Percentiles rank a stretch among this genome's conserved stretches.
Evolutionary conservation across 768 basidiomycete genomes (phyloP).

Genomic region (Termitomyces titanicus): DNA sequence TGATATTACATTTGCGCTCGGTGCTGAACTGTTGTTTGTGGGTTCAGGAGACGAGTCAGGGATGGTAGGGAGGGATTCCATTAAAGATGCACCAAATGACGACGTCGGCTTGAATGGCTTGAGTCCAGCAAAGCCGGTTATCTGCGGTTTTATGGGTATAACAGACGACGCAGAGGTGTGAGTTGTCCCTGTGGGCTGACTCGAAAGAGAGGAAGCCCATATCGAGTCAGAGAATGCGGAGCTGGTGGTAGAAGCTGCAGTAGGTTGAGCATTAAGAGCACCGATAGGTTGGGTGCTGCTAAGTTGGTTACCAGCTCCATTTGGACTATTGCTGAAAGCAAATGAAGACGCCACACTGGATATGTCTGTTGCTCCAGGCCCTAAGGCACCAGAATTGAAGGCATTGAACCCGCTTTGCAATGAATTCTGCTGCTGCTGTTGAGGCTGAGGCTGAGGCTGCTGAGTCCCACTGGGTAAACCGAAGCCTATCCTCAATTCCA

Average conservation of each 20-base stretch:
- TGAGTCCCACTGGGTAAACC: slow-evolving; percentile 18
- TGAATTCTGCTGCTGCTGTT: slow-evolving; percentile 15
- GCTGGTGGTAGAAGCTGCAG: slow-evolving; percentile 33
- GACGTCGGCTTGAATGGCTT: slow-evolving; percentile 84
- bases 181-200: slow-evolving; percentile 47
- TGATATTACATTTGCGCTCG: slow-evolving; percentile 10
- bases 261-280: slow-evolving; percentile 26
- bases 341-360: slow-evolving; percentile 76
- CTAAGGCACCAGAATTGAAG: slow-evolving; percentile 38
- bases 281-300: not conserved
- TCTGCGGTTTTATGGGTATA: slow-evolving; percentile 37
- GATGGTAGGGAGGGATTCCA: slow-evolving; percentile 74
- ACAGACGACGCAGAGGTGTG: slow-evolving; percentile 22
- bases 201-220: slow-evolving; percentile 44
- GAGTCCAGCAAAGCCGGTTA: slow-evolving; percentile 55
- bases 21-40: slow-evolving; percentile 19
- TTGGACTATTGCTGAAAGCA: slow-evolving; percentile 34
- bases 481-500: slow-evolving; percentile 66
- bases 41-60: slow-evolving; percentile 52
- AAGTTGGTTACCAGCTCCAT: slow-evolving; percentile 10
- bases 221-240: slow-evolving; percentile 45
- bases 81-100: slow-evolving; percentile 71
- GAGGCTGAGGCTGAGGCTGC: slow-evolving; percentile 22
- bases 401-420: slow-evolving; percentile 27
- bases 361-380: slow-evolving; percentile 51